Evolutionary conservation across 352 stramenopile genomes (phyloP), one percentile per base, ranked within the genome.

Genomic region (Globisporangium abappressorium): DNA sequence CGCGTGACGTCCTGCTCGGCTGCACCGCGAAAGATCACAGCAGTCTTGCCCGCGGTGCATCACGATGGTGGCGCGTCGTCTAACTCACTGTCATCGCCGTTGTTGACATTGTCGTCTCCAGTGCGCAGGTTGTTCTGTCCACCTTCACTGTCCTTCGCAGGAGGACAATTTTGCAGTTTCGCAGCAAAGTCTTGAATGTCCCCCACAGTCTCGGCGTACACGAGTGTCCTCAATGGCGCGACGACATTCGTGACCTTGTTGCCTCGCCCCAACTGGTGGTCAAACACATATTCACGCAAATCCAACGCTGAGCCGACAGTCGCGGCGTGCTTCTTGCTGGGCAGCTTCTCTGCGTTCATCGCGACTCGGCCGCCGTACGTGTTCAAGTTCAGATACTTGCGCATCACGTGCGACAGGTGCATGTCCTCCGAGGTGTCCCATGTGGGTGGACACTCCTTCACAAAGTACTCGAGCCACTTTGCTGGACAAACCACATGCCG

Each of bases 311-410:
- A 68, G n/a, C 78, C 81, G 34, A 78, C 69, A 0, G 79, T 89
- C 24, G 79, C 81, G 12, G 78, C 68, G 30, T 86, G 75, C 8
- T 72, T 54, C 51, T 87, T 87, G 20, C 54, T 58, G 1, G 76
- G 79, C 30, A 83, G 69, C 41, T 65, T 73, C 34, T 70, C 68
- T 0, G 67, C 38, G 1, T 43, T 6, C 7, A 85, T 53, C 18
- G 81, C 81, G 15, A 87, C 79, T 51, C 70, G 72, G 49, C 76
- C 79, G 5, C 76, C 79, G 63, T 90, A 90, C 55, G 76, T 85
- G 70, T 90, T 87, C 9, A 90, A 43, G 14, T 87, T 90, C 2
- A 90, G 68, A 34, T 87, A 90, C 57, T 90, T 90, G 46, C 79
- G 75, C 76, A 87, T 78, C 7, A 87, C 78, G 24, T 90, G 79